Evolutionary conservation across 331 rosid genomes (phyloP).

Genomic region (Rhamnella rubrinervis): DNA sequence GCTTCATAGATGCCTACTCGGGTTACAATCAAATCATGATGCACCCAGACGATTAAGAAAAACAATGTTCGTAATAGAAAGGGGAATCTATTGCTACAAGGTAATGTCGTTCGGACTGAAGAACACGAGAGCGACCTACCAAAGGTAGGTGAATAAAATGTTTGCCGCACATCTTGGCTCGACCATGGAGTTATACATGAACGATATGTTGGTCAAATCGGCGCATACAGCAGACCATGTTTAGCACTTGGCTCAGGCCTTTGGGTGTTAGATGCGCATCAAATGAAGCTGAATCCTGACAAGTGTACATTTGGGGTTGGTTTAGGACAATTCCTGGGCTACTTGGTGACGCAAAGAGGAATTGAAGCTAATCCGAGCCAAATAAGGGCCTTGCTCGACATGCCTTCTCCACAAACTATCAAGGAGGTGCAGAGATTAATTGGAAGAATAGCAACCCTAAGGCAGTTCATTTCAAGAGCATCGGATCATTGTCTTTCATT

Average conservation of each 20-base stretch:
- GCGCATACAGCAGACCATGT: not conserved
- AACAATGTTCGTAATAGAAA: too few species aligned
- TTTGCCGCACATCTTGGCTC: not conserved
- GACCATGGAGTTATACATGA: not conserved
- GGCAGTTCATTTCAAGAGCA: too few species aligned
- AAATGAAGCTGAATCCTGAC: not conserved
- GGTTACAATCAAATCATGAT: not conserved
- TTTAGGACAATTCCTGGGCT: too few species aligned
- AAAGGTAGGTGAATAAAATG: not conserved
- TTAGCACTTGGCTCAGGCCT: not conserved
- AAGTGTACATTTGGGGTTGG: too few species aligned
- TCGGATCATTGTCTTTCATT: too few species aligned
- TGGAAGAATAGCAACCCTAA: too few species aligned
- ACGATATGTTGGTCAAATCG: not conserved
- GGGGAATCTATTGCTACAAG: too few species aligned
- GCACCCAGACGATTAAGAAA: not conserved
- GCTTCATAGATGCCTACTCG: not conserved
- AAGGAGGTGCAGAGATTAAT: too few species aligned
- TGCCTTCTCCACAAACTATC: too few species aligned
- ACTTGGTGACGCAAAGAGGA: not conserved
- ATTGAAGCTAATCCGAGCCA: too few species aligned
- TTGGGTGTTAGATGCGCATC: too few species aligned
- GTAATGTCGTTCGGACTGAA: not conserved
- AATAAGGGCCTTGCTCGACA: too few species aligned
- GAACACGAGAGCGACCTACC: not conserved